phyloP scores from a whole-genome alignment of 257 asterid genomes.

The Dorcoceras hygrometricum region DNA sequence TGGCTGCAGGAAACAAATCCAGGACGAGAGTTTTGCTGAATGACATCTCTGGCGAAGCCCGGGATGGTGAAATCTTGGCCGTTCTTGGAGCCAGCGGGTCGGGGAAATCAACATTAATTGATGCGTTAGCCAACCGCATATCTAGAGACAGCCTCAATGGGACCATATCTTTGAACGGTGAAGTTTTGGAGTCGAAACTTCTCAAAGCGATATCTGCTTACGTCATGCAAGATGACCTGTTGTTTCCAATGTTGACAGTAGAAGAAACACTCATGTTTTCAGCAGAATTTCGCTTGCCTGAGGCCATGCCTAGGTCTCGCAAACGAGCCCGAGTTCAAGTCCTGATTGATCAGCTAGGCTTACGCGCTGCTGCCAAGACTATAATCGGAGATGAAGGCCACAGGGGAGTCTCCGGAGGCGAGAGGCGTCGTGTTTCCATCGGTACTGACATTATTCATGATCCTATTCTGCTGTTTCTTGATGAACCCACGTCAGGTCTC shows the following conservation, averaged over 20 bases:
- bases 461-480: constrained; percentile 54
- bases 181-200: constrained; percentile 43
- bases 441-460: constrained; percentile 63
- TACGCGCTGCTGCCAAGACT: constrained; percentile 43
- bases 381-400: constrained; percentile 62
- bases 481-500: constrained; percentile 63
- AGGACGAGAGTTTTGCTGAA: constrained; percentile 36
- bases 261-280: constrained; percentile 62
- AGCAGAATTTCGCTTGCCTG: constrained; percentile 50
- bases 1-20: constrained; percentile 7
- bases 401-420: constrained; percentile 58
- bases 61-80: constrained; percentile 58
- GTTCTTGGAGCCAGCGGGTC: constrained; percentile 69
- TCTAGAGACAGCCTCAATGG: constrained; percentile 49
- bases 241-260: constrained; percentile 56
- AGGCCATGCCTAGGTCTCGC: constrained; percentile 38
- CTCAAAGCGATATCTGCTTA: constrained; percentile 56
- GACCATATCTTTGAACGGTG: constrained; percentile 45
- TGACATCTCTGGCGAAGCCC: constrained; percentile 50
- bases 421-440: constrained; percentile 50
- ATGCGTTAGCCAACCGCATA: constrained; percentile 54
- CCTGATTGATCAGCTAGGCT: constrained; percentile 51
- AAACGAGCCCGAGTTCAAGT: constrained; percentile 47
- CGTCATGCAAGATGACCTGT: constrained; percentile 58
- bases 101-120: constrained; percentile 57